phyloP scores from a whole-genome alignment of 1,139 yeast genomes.

The Suhomyces bokatorum region DNA sequence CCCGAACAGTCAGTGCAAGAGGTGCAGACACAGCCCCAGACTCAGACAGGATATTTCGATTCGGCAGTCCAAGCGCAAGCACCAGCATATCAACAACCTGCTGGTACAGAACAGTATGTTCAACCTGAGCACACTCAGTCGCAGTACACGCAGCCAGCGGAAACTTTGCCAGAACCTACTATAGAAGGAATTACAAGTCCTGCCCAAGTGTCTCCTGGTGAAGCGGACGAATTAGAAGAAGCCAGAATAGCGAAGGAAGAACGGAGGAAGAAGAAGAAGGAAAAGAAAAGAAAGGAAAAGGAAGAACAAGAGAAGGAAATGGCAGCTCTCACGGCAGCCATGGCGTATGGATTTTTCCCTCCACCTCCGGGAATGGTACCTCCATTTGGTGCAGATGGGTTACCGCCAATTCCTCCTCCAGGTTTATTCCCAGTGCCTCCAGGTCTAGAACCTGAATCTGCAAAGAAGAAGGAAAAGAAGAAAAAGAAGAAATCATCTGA shows the following conservation, averaged over 20 bases:
- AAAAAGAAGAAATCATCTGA: conserved; percentile 14
- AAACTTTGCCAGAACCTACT: background rate
- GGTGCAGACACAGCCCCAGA: background rate
- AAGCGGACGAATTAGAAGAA: conserved; percentile 14
- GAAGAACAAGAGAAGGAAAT: conserved; percentile 25
- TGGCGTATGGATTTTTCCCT: conserved; percentile 15
- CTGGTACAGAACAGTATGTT: background rate
- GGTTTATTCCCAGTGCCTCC: conserved; percentile 15
- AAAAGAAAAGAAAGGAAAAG: conserved; percentile 21
- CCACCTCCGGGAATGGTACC: conserved; percentile 13
- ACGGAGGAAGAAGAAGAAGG: conserved; percentile 22
- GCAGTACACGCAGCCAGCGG: background rate
- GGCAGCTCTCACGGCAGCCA: conserved; percentile 21
- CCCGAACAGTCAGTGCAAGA: background rate
- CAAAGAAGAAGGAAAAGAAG: conserved; percentile 19
- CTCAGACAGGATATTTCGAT: too few relatives aligned
- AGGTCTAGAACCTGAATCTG: conserved; percentile 13
- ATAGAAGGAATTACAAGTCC: conserved; percentile 2
- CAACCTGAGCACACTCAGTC: background rate
- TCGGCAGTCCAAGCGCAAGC: too few relatives aligned
- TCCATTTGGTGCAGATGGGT: conserved; percentile 11
- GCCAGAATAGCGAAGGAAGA: conserved; percentile 16
- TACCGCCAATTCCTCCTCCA: conserved; percentile 18
- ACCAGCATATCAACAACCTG: background rate
- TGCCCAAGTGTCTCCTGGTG: conserved; percentile 3